Percentiles rank a stretch among this genome's conserved stretches.
phyloP scores from a whole-genome alignment of 2,329 filamentous ascomycete species.

The Alternaria burnsii region DNA sequence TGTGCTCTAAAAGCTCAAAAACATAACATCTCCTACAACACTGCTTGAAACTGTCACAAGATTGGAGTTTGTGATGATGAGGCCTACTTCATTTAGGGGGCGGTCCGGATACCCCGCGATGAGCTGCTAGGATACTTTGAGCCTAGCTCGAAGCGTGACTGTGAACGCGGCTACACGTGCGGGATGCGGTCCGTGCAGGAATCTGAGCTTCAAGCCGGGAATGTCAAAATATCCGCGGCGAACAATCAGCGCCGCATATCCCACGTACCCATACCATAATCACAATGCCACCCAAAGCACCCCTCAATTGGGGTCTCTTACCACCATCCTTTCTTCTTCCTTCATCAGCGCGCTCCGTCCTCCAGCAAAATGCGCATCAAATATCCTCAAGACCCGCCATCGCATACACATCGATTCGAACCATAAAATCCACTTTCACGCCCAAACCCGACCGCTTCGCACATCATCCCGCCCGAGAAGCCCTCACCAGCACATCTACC shows the following conservation, averaged over 20 bases:
- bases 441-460: conserved; percentile 63
- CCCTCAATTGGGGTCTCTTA: conserved; percentile 45
- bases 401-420: conserved; percentile 40
- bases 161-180: conserved; percentile 18
- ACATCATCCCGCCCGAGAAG: conserved; percentile 57
- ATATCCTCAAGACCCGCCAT: conserved; percentile 19
- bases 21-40: conserved; percentile 4
- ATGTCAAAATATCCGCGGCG: conserved; percentile 34
- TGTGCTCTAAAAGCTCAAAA: conserved; percentile 4
- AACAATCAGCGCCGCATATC: conserved; percentile 16
- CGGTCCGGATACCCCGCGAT: not conserved
- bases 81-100: not conserved
- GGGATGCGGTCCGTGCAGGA: conserved; percentile 8
- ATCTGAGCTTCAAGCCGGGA: not conserved
- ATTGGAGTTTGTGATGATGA: not conserved
- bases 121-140: not conserved
- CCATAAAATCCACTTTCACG: conserved; percentile 66
- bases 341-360: conserved; percentile 34
- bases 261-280: conserved; percentile 14
- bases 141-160: not conserved
- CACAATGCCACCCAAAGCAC: conserved; percentile 47
- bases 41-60: no score
- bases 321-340: conserved; percentile 43
- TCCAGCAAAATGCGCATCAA: conserved; percentile 27
- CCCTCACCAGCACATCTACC: conserved; percentile 64